These are phyloP conservation scores for Sclerotinia sclerotiorum DNA, from an alignment of 2,329 filamentous ascomycete species.

Conservation along the genomic window DNA sequence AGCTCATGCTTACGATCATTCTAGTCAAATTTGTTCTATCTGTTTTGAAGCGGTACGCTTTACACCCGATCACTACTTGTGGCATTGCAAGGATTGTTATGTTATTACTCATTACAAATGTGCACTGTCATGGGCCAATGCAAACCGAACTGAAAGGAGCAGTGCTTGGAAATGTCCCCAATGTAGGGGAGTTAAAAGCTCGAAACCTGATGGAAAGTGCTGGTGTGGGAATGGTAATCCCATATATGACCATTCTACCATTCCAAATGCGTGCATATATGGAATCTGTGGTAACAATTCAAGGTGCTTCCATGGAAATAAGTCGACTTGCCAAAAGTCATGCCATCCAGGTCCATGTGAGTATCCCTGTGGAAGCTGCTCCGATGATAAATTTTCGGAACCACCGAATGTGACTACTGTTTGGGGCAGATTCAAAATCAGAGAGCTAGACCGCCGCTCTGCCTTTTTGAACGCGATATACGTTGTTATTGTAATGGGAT, in stretches of 20 bases:
- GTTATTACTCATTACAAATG: conserved; percentile 28
- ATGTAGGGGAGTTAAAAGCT: not conserved
- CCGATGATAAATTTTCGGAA: not conserved
- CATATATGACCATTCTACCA: not conserved
- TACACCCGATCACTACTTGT: conserved; percentile 21
- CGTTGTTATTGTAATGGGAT: not conserved
- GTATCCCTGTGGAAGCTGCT: conserved; percentile 22
- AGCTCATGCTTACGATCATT: not conserved
- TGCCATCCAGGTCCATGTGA: conserved; percentile 33
- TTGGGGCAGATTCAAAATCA: conserved; percentile 21
- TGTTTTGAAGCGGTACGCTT: conserved; percentile 3
- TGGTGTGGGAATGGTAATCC: conserved; percentile 24
- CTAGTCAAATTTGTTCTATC: not conserved
- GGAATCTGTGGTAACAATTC: conserved; percentile 20
- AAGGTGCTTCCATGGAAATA: conserved; percentile 24
- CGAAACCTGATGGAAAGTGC: conserved; percentile 13
- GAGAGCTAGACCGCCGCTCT: not conserved
- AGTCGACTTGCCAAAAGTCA: conserved; percentile 14
- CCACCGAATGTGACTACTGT: not conserved
- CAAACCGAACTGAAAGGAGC: not conserved
- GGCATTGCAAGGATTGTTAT: conserved; percentile 28
- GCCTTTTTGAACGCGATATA: not conserved
- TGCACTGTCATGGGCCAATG: not conserved
- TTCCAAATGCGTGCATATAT: conserved; percentile 23
- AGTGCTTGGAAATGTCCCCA: conserved; percentile 25